Conservation (phyloP, 2,329 filamentous ascomycete species). For the Zymoseptoria crescenta region DNA sequence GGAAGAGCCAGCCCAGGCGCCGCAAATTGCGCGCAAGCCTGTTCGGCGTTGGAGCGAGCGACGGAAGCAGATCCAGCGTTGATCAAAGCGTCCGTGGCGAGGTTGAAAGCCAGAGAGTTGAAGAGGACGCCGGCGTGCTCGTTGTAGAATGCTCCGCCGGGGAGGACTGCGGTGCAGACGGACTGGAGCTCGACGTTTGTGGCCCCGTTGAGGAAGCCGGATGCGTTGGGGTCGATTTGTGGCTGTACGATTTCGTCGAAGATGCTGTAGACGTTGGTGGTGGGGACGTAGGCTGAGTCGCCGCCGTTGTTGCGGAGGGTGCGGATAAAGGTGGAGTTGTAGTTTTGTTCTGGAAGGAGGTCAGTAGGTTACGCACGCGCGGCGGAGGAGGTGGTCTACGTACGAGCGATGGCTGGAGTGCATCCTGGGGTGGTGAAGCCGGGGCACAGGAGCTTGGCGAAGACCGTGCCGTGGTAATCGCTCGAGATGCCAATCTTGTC, state of each 20-base stretch:
- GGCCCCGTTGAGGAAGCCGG: conserved; percentile 36
- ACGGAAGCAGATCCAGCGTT: conserved; percentile 39
- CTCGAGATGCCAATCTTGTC: conserved; percentile 46
- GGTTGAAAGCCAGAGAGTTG: conserved; percentile 37
- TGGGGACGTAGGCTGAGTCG: conserved; percentile 47
- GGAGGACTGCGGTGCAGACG: conserved; percentile 32
- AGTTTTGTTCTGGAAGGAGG: conserved; percentile 34
- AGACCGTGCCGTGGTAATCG: conserved; percentile 45
- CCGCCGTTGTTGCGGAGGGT: conserved; percentile 39
- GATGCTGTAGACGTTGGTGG: conserved; percentile 45
- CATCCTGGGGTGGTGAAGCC: conserved; percentile 21
- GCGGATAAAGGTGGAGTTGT: conserved; percentile 37
- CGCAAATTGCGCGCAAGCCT: conserved; percentile 32
- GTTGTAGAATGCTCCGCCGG: conserved; percentile 36
- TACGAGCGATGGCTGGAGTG: conserved; percentile 35
- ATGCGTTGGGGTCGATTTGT: conserved; percentile 40
- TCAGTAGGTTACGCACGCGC: not conserved
- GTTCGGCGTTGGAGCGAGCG: conserved; percentile 31
- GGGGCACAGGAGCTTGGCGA: conserved; percentile 31
- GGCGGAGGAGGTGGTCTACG: not conserved
- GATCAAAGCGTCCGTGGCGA: conserved; percentile 42
- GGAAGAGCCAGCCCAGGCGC: conserved; percentile 33
- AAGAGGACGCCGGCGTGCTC: conserved; percentile 44
- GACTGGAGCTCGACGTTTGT: conserved; percentile 39
- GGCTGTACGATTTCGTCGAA: conserved; percentile 48